phyloP scores from a whole-genome alignment of 2,329 filamentous ascomycete species.

The Coniochaeta sp. region DNA sequence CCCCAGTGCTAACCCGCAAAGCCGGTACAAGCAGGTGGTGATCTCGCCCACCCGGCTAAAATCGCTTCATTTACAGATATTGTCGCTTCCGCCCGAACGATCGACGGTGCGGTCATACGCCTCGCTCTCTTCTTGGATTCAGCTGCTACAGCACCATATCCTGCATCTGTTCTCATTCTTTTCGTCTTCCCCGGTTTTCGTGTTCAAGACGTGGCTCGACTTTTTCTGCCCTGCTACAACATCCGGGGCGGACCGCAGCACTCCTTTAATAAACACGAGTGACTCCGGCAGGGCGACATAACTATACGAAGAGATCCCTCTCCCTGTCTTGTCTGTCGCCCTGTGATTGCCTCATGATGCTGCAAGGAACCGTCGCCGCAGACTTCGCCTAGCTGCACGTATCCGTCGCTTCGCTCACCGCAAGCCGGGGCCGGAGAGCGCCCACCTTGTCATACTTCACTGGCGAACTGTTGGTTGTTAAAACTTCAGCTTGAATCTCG shows the following conservation, averaged over 20 bases:
- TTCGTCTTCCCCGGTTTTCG: conserved; percentile 11
- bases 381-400: conserved; percentile 11
- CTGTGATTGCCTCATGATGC: conserved; percentile 4
- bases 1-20: neutral
- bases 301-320: neutral
- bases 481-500: neutral
- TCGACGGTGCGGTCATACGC: neutral
- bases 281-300: neutral
- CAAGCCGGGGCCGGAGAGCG: neutral
- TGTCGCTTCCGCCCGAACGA: conserved; percentile 2
- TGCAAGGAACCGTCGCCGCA: conserved; percentile 12
- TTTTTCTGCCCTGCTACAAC: neutral
- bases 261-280: neutral
- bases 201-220: neutral
- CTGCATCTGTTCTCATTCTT: neutral
- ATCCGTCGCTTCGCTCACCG: conserved; percentile 7
- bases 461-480: neutral
- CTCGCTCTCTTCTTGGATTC: neutral
- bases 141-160: conserved; percentile 3
- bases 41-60: conserved; percentile 13
- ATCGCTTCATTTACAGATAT: conserved; percentile 16
- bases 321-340: neutral
- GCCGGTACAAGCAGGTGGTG: conserved; percentile 5
- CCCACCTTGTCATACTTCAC: neutral
- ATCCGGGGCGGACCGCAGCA: neutral